A percentile compares a stretch with the other conserved stretches of the same genome.
These are phyloP conservation scores for Tulasnella sp. DNA, from an alignment of 768 basidiomycete species.

Conservation along the genomic window DNA sequence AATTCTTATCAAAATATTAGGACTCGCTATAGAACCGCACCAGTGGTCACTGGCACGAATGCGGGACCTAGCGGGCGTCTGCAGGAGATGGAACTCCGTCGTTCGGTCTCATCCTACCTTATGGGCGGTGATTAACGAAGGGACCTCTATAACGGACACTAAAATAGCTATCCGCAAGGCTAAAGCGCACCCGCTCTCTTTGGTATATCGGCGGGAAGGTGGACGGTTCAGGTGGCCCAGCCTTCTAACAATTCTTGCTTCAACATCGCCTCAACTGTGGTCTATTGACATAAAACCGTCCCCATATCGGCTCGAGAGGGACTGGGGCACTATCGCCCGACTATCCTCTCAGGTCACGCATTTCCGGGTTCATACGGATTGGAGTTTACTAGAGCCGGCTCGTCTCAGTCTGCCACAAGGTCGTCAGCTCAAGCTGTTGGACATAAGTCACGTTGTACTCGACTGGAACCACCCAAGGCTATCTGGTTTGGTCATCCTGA, in stretches of 20 bases:
- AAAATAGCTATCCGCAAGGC: neutral
- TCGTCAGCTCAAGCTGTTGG: neutral
- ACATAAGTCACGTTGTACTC: neutral
- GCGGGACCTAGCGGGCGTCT: neutral
- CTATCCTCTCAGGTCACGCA: neutral
- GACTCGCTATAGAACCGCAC: neutral
- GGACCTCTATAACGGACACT: neutral
- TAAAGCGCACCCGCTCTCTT: neutral
- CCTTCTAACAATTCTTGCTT: neutral
- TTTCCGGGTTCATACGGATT: neutral
- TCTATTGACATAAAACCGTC: neutral
- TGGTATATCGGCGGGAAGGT: neutral
- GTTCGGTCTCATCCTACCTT: neutral
- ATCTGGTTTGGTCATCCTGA: neutral
- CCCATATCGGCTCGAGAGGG: neutral
- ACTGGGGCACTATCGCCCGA: neutral
- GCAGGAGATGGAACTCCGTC: neutral
- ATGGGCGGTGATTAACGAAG: neutral
- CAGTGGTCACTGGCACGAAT: neutral
- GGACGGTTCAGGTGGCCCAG: neutral
- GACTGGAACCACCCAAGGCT: neutral
- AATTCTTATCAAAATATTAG: neutral
- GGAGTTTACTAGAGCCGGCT: neutral
- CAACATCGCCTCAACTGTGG: neutral
- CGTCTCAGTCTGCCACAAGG: neutral